phyloP scores from a whole-genome alignment of 2,329 filamentous ascomycete species.

The Drechslerella coelobrocha region DNA sequence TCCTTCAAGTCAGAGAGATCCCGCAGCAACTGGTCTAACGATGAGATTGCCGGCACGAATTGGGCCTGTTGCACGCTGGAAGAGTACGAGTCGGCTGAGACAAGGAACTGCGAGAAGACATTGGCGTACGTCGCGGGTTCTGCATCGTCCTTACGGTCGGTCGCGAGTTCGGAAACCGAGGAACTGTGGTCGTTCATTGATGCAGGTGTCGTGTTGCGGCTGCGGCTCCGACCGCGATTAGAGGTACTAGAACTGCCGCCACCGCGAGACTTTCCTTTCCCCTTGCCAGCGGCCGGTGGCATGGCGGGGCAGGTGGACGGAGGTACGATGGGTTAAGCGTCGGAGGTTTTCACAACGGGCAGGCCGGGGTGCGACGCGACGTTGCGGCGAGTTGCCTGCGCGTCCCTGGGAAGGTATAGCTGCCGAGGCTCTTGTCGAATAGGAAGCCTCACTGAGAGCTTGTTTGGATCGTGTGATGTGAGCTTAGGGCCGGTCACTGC shows the following conservation, averaged over 20 bases:
- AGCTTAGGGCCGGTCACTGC: not conserved
- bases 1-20: conserved; percentile 47
- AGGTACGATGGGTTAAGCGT: conserved; percentile 8
- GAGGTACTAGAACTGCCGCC: conserved; percentile 46
- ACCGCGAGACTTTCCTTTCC: conserved; percentile 49
- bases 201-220: conserved; percentile 49
- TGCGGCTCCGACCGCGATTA: conserved; percentile 49
- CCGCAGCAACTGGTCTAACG: conserved; percentile 37
- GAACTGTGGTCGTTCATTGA: conserved; percentile 50
- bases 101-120: conserved; percentile 46
- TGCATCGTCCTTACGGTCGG: conserved; percentile 36
- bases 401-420: conserved; percentile 35
- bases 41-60: conserved; percentile 44
- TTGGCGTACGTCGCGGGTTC: conserved; percentile 41
- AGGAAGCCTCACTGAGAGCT: conserved; percentile 36
- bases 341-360: conserved; percentile 21
- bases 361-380: conserved; percentile 28
- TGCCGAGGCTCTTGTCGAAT: conserved; percentile 30
- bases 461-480: not conserved
- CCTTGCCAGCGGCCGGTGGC: conserved; percentile 49
- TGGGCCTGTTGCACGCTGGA: conserved; percentile 29
- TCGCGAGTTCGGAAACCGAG: conserved; percentile 44
- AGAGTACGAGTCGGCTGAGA: conserved; percentile 42
- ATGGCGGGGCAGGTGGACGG: conserved; percentile 33
- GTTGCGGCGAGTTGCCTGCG: conserved; percentile 12